Evolutionary conservation across 2,329 filamentous ascomycete genomes (phyloP).

Genomic region (Cladosporium sphaerospermum): DNA sequence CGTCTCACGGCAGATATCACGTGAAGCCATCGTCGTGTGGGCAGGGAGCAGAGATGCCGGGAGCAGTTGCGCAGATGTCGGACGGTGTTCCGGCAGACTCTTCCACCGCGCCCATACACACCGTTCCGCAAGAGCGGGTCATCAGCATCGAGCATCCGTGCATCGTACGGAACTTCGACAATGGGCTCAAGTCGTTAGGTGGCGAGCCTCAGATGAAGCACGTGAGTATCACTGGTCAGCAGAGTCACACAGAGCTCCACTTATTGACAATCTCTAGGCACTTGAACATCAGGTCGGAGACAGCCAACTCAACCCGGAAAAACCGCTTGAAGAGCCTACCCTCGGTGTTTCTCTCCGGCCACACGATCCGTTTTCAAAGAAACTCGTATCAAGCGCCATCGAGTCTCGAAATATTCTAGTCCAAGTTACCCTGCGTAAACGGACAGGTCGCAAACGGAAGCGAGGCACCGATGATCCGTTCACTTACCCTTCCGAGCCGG

Average conservation of each 20-base stretch:
- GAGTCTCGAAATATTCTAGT: conserved; percentile 77
- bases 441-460: conserved; percentile 81
- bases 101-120: conserved; percentile 20
- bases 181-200: conserved; percentile 57
- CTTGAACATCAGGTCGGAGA: conserved; percentile 29
- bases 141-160: conserved; percentile 62
- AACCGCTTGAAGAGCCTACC: conserved; percentile 41
- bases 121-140: conserved; percentile 47
- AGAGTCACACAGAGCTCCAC: not conserved
- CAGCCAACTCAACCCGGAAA: conserved; percentile 20
- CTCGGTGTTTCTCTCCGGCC: conserved; percentile 71
- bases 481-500: conserved; percentile 4
- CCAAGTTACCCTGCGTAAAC: conserved; percentile 77
- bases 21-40: too few species aligned
- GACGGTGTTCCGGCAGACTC: not conserved
- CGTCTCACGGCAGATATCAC: too few species aligned
- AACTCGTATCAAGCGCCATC: conserved; percentile 69
- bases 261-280: conserved; percentile 16
- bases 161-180: conserved; percentile 58
- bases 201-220: conserved; percentile 49
- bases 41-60: not conserved
- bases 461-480: conserved; percentile 61
- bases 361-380: conserved; percentile 71
- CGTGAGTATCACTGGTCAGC: conserved; percentile 31
- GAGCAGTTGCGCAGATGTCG: not conserved